Conservation (phyloP, 371 early-diverging fungal genomes). For the Mortierella sp. region DNA sequence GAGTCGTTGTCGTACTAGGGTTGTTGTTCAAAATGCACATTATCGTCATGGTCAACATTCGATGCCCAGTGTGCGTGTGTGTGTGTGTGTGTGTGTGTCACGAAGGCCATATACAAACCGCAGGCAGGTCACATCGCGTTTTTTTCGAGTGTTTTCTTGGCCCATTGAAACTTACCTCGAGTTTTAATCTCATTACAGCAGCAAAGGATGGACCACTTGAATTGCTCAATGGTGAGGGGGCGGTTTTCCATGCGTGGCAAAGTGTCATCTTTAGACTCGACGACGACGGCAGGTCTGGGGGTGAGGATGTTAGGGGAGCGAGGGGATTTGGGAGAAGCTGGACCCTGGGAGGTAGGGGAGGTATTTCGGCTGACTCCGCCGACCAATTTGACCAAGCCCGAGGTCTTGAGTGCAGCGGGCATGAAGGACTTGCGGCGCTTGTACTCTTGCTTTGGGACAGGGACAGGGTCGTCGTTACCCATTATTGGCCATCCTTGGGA, state of each 20-base stretch:
- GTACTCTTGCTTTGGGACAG: slow-evolving; percentile 7
- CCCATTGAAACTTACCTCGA: slow-evolving; percentile 31
- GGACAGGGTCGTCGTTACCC: not conserved
- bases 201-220: slow-evolving; percentile 34
- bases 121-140: no score
- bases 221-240: slow-evolving; percentile 32
- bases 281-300: not conserved
- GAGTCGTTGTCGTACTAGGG: slow-evolving; percentile 2
- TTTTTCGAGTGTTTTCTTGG: no score
- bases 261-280: not conserved
- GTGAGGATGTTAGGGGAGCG: slow-evolving; percentile 3
- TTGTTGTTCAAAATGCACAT: not conserved
- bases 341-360: slow-evolving; percentile 2
- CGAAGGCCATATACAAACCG: no score
- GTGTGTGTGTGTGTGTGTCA: no score
- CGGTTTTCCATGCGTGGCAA: not conserved
- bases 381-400: slow-evolving; percentile 34
- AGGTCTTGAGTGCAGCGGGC: slow-evolving; percentile 35
- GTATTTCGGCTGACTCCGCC: slow-evolving; percentile 10
- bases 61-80: no score
- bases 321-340: slow-evolving; percentile 8
- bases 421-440: slow-evolving; percentile 35
- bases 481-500: slow-evolving; percentile 8
- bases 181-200: slow-evolving; percentile 41
- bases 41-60: not conserved